Base-by-base conservation (phyloP, 1,139 yeast species). In the Kodamaea arcana region DNA sequence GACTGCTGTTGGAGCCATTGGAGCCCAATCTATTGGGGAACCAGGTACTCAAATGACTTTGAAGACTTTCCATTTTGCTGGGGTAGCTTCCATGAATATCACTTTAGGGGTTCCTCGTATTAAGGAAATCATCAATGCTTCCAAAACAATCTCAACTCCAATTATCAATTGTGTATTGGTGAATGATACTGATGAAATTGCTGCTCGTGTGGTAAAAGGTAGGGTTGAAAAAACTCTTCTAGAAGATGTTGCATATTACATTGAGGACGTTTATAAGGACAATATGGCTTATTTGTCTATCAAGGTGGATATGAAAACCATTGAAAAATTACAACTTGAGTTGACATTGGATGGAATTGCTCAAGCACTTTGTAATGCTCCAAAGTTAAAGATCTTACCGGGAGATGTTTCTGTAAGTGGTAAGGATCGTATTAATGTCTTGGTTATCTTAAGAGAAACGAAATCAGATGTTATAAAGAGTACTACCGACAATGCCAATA, bases 41-140 rank as follows among this genome's bases (percentile, higher is more conserved):
- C 98, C 98, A 9, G 98, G 98, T 62, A 92, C 98, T 1, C 98
- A 92, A 63, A 92, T 92, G 98, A 92, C 98, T 8, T 74, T 92
- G 63, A 92, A 92, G 65, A 92, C 98, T 54, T 92, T 92, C 86
- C 98, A 92, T 70, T 92, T 92, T 72, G 98, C 98, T 51, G 98
- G 98, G 72, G 98, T 92, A 40, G 98, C 98, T 22, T 85, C 96
- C 32, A 92, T 92, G 98, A 92, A 92, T 68, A 95, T 92, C 47
- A 92, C 98, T 0, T 75, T 92, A 49, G 98, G 98, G 77, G 98
- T 92, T 31, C 98, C 98, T 27, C 96, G 98, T 75, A 92, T 92
- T 56, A 92, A 92, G 64, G 99, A 92, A 71, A 92, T 92, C 57
- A 92, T 92, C 57, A 94, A 92, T 61, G 99, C 98, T 1, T 86